Base-by-base conservation (phyloP, 768 basidiomycete species). In the Lentinula detonsa region DNA sequence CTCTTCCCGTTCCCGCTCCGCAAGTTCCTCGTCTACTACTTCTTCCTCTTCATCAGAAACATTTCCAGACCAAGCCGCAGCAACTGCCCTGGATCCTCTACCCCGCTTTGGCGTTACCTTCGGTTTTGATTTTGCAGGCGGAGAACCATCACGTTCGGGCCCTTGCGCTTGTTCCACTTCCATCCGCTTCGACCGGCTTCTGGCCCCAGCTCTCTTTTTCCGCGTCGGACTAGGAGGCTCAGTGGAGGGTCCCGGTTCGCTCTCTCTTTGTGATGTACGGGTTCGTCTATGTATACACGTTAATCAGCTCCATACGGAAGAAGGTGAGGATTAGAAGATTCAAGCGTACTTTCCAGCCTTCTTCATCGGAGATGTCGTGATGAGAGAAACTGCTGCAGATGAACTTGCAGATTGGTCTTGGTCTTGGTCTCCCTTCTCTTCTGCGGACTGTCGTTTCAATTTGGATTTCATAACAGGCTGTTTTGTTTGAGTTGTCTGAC, bases 281-380 rank as follows among this genome's bases (percentile, higher is more conserved):
- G 55, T 56, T n/a, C 55, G 40, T 56, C 55, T 56, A 18, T 42
- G 18, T 6, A 51, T 43, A 16, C 21, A 16, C 5, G 10, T 35
- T 21, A 3, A 21, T 54, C 11, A 42, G 4, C 15, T 28, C n/a
- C 10, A 35, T 33, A 28, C 2, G n/a, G 13, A 56, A 39, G 15
- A 39, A 21, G 34, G 34, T 9, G 15, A 28, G 10, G 5, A n/a
- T n/a, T 34, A 9, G 18, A 35, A 33, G n/a, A 16, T 15, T 21
- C 1, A 28, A 43, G 15, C 55, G 9, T 56, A 56, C 55, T 56
- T 56, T 43, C 55, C 39, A 43, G 40, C 55, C 21, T 56, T 56
- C 40, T 56, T 56, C 55, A 56, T 56, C 21, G 55, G 37, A 28
- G 55, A 56, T 15, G 55, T 28, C n/a, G 16, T 43, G 55, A 45